These are phyloP conservation scores for Rubroshorea leprosula DNA, from an alignment of 345 rosid genomes.

Conservation along the genomic window DNA sequence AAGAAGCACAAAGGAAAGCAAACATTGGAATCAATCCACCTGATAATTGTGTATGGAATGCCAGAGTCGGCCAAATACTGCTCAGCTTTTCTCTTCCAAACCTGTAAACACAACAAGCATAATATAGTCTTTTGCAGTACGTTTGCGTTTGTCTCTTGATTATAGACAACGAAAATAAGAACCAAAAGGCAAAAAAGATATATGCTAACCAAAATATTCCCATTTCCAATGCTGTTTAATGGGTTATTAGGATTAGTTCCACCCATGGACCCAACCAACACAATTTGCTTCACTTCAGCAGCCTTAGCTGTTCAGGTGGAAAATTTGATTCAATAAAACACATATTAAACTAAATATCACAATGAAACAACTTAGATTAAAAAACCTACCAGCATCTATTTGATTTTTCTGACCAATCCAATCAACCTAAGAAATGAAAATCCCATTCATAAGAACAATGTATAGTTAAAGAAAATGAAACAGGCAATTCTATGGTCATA, in stretches of 20 bases:
- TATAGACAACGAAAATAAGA: neutral
- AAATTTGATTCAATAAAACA: conserved; percentile 11
- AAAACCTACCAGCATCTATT: conserved; percentile 72
- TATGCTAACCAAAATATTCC: conserved; percentile 78
- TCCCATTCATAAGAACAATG: conserved; percentile 12
- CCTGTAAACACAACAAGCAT: conserved; percentile 28
- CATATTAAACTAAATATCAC: neutral
- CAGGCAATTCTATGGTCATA: neutral
- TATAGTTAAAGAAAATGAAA: neutral
- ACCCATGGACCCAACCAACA: conserved; percentile 96
- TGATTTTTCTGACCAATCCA: conserved; percentile 99
- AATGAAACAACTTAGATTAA: neutral
- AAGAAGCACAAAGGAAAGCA: neutral
- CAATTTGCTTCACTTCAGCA: conserved; percentile 93
- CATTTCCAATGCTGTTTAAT: conserved; percentile 84
- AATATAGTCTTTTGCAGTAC: neutral
- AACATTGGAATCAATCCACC: conserved; percentile 29
- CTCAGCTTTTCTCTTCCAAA: conserved; percentile 99
- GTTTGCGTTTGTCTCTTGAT: neutral
- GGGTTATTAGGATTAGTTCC: conserved; percentile 73
- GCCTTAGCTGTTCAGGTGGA: conserved; percentile 58
- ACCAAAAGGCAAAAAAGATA: neutral
- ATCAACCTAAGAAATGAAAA: conserved; percentile 54
- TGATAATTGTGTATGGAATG: conserved; percentile 87
- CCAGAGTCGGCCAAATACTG: conserved; percentile 94